These are phyloP conservation scores for Mucor ambiguus DNA, from an alignment of 371 early-diverging fungal genomes.

Conservation along the genomic window DNA sequence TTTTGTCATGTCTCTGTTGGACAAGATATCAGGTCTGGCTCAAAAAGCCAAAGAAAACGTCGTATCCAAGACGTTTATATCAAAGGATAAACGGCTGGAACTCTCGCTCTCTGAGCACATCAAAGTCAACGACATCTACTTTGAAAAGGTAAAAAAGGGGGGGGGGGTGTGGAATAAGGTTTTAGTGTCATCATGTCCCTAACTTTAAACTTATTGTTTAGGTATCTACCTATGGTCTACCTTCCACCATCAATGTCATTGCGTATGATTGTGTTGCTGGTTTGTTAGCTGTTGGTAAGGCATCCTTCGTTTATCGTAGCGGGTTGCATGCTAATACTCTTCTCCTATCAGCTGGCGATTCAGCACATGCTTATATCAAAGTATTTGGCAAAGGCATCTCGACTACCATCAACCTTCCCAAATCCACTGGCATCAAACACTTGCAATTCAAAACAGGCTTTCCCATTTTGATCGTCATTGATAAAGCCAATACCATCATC, in stretches of 20 bases:
- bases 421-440: conserved; percentile 46
- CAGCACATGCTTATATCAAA: conserved; percentile 29
- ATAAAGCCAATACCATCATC: conserved; percentile 51
- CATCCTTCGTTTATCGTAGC: too few relatives aligned
- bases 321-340: background rate
- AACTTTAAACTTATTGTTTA: background rate
- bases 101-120: conserved; percentile 35
- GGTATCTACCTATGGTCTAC: conserved; percentile 55
- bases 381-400: conserved; percentile 51
- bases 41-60: conserved; percentile 48
- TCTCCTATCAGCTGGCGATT: conserved; percentile 17
- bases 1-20: conserved; percentile 35
- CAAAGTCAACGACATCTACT: conserved; percentile 23
- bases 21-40: conserved; percentile 45
- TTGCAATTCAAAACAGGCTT: conserved; percentile 55
- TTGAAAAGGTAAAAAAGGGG: conserved; percentile 22
- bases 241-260: conserved; percentile 43
- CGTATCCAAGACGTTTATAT: conserved; percentile 32
- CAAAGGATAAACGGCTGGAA: conserved; percentile 48
- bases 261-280: conserved; percentile 62
- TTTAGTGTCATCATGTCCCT: background rate
- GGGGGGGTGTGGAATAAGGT: background rate
- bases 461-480: conserved; percentile 50
- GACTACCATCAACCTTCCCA: conserved; percentile 24
- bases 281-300: conserved; percentile 57